Evolutionary conservation across 139 green algal genomes (phyloP).

Genomic region (Nannochloris sp.): DNA sequence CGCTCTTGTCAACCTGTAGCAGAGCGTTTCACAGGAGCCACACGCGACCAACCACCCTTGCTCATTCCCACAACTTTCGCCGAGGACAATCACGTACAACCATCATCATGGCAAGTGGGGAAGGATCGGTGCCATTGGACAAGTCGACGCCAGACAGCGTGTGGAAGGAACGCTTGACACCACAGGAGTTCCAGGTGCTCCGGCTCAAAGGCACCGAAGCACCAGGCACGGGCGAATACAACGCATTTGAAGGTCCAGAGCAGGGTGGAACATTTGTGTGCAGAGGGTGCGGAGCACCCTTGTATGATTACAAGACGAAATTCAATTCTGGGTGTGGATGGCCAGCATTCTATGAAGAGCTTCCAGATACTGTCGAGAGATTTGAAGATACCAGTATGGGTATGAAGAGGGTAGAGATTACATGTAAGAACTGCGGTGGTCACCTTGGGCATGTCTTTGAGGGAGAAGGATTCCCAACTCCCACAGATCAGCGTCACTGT

Average conservation of each 20-base stretch:
- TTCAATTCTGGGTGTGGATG: slow-evolving; percentile 93
- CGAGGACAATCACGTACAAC: too few relatives aligned
- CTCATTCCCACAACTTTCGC: too few relatives aligned
- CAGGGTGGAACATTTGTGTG: slow-evolving; percentile 77
- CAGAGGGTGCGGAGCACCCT: slow-evolving; percentile 52
- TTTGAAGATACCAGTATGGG: slow-evolving; percentile 6
- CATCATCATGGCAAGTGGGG: too few relatives aligned
- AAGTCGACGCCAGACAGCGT: slow-evolving; percentile 3
- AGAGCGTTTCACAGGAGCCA: too few relatives aligned
- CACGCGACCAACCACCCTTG: too few relatives aligned
- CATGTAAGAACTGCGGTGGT: slow-evolving; percentile 74
- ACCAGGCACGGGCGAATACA: slow-evolving; percentile 68
- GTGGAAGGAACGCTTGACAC: slow-evolving; percentile 11
- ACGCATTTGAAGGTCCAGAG: slow-evolving; percentile 60
- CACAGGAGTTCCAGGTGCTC: slow-evolving; percentile 75
- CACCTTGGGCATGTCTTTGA: slow-evolving; percentile 95
- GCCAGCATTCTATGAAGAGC: slow-evolving; percentile 81
- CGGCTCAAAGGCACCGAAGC: slow-evolving; percentile 88
- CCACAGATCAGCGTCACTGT: slow-evolving; percentile 85
- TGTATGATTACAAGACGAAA: slow-evolving; percentile 82
- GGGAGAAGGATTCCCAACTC: slow-evolving; percentile 81
- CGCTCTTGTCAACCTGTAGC: too few relatives aligned
- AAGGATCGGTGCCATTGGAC: too few relatives aligned
- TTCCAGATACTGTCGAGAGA: slow-evolving; percentile 44
- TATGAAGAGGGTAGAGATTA: slow-evolving; percentile 55